phyloP scores from a whole-genome alignment of 306 rosid species.

The Purshia tridentata region DNA sequence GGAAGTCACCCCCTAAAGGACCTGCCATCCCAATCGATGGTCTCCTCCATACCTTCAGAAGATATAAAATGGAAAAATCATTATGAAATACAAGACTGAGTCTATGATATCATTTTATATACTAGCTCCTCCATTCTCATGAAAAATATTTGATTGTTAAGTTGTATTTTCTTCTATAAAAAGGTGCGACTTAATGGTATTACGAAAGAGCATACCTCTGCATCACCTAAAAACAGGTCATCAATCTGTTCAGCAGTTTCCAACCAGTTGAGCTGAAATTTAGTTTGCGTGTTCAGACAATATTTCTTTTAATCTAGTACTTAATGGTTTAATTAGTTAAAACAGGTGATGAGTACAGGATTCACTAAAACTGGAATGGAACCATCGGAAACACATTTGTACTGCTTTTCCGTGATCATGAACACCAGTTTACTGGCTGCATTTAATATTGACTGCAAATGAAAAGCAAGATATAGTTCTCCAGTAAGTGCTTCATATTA shows the following conservation, averaged over 20 bases:
- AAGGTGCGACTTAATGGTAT: conserved; percentile 2
- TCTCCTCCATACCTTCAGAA: conserved; percentile 82
- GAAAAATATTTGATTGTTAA: neutral
- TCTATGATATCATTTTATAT: neutral
- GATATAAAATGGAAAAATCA: conserved; percentile 12
- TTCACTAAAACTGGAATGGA: conserved; percentile 82
- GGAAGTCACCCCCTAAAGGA: conserved; percentile 78
- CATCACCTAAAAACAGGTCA: conserved; percentile 82
- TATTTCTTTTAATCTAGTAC: conserved; percentile 4
- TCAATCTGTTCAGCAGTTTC: conserved; percentile 83
- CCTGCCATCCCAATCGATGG: conserved; percentile 70
- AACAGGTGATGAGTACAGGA: conserved; percentile 47
- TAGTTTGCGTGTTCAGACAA: conserved; percentile 22
- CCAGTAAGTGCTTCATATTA: neutral
- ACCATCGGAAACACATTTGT: conserved; percentile 71
- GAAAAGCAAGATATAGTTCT: neutral
- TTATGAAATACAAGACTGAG: neutral
- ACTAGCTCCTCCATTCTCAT: neutral
- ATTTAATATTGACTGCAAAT: conserved; percentile 61
- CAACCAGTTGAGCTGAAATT: conserved; percentile 76
- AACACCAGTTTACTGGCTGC: conserved; percentile 58
- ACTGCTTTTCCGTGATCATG: conserved; percentile 68
- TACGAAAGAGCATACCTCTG: conserved; percentile 53
- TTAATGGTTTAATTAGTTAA: neutral
- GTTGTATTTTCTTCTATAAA: conserved; percentile 3